Evolutionary conservation across 1,284 basidiomycete genomes (phyloP).

Genomic region (Rhodotorula sp.): DNA sequence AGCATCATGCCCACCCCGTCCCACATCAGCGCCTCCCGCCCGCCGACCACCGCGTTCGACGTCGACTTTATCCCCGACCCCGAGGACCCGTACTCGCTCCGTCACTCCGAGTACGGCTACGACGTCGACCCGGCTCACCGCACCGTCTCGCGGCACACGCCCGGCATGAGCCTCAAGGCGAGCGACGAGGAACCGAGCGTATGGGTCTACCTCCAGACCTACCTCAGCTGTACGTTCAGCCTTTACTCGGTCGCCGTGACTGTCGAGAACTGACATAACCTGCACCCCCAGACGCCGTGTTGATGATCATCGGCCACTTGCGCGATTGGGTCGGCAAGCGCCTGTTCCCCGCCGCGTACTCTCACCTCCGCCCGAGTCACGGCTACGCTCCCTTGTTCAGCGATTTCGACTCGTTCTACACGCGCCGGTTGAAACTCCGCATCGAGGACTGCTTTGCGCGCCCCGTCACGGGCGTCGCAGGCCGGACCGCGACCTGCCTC

Average conservation of each 20-base stretch:
- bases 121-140: conserved; percentile 48
- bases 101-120: conserved; percentile 51
- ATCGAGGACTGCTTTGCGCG: conserved; percentile 96
- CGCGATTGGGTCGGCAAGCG: conserved; percentile 94
- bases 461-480: conserved; percentile 91
- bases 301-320: conserved; percentile 86
- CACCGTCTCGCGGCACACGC: conserved; percentile 38
- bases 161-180: conserved; percentile 22
- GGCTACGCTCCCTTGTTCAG: conserved; percentile 96
- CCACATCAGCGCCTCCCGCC: conserved; percentile 22
- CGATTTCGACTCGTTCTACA: conserved; percentile 99
- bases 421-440: conserved; percentile 85
- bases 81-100: conserved; percentile 41
- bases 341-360: conserved; percentile 68
- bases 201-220: conserved; percentile 45
- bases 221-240: conserved; percentile 41
- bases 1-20: conserved; percentile 36
- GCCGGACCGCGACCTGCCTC: conserved; percentile 82
- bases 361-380: conserved; percentile 74
- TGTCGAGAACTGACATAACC: conserved; percentile 32
- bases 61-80: conserved; percentile 38
- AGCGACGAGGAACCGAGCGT: conserved; percentile 39
- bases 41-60: conserved; percentile 36
- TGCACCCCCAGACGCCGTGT: conserved; percentile 59
- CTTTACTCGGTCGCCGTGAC: not conserved